Evolutionary conservation across 805 yeast species (phyloP).

Genomic region (Metschnikowia dekortorum): DNA sequence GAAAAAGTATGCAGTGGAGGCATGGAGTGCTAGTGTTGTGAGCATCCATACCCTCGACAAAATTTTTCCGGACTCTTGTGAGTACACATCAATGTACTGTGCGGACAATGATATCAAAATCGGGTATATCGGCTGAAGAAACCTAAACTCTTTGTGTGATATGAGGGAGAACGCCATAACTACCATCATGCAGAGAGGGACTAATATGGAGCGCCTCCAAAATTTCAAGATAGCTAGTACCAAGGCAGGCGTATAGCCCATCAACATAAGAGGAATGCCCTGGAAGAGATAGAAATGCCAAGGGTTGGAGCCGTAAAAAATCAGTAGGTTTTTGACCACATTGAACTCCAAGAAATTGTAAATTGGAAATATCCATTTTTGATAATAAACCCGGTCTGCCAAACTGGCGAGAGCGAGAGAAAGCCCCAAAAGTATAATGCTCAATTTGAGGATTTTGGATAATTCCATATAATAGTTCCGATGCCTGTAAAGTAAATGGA

Average conservation of each 20-base stretch:
- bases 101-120: conserved; percentile 53
- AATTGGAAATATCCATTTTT: conserved; percentile 53
- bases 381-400: conserved; percentile 59
- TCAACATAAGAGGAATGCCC: conserved; percentile 71
- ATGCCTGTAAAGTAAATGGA: conserved; percentile 14
- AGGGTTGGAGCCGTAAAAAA: conserved; percentile 81
- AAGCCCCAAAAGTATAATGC: not conserved
- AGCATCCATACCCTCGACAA: not conserved
- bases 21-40: conserved; percentile 29
- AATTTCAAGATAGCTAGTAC: conserved; percentile 19
- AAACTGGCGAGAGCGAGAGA: conserved; percentile 2
- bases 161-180: conserved; percentile 57
- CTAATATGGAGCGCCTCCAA: conserved; percentile 16
- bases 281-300: conserved; percentile 82
- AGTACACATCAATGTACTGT: not conserved
- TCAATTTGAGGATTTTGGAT: conserved; percentile 20
- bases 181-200: conserved; percentile 36
- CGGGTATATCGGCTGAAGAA: conserved; percentile 83
- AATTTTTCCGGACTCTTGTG: too few species aligned
- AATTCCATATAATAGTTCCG: conserved; percentile 21
- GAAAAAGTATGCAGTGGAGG: conserved; percentile 45
- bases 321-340: conserved; percentile 63
- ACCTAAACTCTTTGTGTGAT: conserved; percentile 87
- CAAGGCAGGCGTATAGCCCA: conserved; percentile 63
- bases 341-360: conserved; percentile 74